A percentile compares a stretch with the other conserved stretches of the same genome.
phyloP scores from a whole-genome alignment of 2,329 filamentous ascomycete species.

The Dothistroma pini region DNA sequence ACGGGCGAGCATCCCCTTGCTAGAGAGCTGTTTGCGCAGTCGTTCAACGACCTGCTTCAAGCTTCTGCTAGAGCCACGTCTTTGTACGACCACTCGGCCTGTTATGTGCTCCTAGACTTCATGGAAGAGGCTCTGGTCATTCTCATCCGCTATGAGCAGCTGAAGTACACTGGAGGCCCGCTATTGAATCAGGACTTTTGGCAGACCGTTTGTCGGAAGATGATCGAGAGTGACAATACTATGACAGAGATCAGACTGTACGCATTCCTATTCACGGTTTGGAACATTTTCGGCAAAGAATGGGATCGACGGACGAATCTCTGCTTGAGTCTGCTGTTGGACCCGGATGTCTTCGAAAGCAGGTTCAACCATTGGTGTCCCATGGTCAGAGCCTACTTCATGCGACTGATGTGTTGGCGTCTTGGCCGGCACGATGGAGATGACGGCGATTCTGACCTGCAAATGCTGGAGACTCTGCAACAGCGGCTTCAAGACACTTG shows the following conservation, averaged over 20 bases:
- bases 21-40: slow-evolving; percentile 69
- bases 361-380: slow-evolving; percentile 94
- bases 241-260: slow-evolving; percentile 85
- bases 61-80: slow-evolving; percentile 72
- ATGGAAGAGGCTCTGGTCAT: slow-evolving; percentile 75
- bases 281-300: slow-evolving; percentile 67
- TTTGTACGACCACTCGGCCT: slow-evolving; percentile 75
- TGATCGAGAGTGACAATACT: slow-evolving; percentile 79
- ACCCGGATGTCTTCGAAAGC: slow-evolving; percentile 69
- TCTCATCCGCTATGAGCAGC: slow-evolving; percentile 58
- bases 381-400: slow-evolving; percentile 91
- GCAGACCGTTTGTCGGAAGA: slow-evolving; percentile 73
- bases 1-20: slow-evolving; percentile 52
- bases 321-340: slow-evolving; percentile 71
- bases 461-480: slow-evolving; percentile 64
- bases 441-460: slow-evolving; percentile 34
- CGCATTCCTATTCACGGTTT: slow-evolving; percentile 75
- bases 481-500: slow-evolving; percentile 68
- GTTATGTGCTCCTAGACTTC: slow-evolving; percentile 88
- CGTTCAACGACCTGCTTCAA: slow-evolving; percentile 70
- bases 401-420: slow-evolving; percentile 86
- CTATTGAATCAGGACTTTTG: slow-evolving; percentile 80
- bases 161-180: slow-evolving; percentile 38
- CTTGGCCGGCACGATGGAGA: slow-evolving; percentile 72
- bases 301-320: slow-evolving; percentile 64